Evolutionary conservation across 441 rosid genomes (phyloP), one percentile per base, ranked within the genome.

Genomic region (Pelargonium cotyledonis): DNA sequence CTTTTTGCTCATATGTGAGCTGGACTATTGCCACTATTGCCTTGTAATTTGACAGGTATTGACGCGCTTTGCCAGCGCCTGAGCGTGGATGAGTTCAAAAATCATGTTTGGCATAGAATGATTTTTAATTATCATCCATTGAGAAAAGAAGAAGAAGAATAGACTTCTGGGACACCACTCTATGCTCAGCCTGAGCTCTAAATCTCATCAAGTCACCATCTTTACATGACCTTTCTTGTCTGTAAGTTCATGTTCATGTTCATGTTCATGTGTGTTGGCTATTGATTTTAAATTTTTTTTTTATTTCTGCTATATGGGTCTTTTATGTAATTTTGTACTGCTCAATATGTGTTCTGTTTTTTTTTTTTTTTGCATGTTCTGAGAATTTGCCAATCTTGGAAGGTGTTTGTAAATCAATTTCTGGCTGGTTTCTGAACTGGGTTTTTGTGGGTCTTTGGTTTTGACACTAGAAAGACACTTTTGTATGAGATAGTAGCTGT

Each of bases 161-260:
- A 19, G 60, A 19, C 19, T 26, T 62, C 55, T 63, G 70, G 69
- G 74, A 53, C 70, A 64, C 70, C 62, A 21, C 35, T 41, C 15
- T 67, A 31, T 44, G 55, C 68, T 65, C 8, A 15, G 65, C 55
- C 38, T 19, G 61, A 35, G 58, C 31, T 62, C 69, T 38, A 51
- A 70, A 68, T 74, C 75, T 71, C 51, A 44, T 49, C 31, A 21
- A 72, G 53, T 68, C 49, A 15, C 55, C 23, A 44, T 57, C 62
- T 72, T 69, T 72, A 8, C 21, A 53, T 8, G 12, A 19, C 64
- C 65, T 44, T 16, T 10, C 40, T 49, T 43, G n/a, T 29, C 46
- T 44, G 57, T 23, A 65, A 63, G n/a, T n/a, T n/a, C n/a, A n/a
- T n/a, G n/a, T n/a, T n/a, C n/a, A n/a, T n/a, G 65, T 68, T 65